Evolutionary conservation across 345 rosid species (phyloP), one percentile per base, ranked within the genome.

Genomic region (Arabis alpina): DNA sequence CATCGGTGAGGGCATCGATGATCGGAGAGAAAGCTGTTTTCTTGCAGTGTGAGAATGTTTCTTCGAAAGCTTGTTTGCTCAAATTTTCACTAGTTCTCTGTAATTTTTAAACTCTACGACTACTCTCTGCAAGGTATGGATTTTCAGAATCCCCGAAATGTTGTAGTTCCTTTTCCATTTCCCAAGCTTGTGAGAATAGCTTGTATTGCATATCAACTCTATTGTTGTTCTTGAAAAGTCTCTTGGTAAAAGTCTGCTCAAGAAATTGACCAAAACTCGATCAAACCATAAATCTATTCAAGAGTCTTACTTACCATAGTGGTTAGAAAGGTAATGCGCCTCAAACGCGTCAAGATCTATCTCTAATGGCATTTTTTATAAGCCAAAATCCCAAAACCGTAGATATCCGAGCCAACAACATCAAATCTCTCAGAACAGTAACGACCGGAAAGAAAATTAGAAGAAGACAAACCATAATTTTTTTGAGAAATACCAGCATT

Each of bases 141-240:
- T 76, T 64, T 87, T 89, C 19, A 92, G 7, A 25, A 89, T 65
- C 49, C 52, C 77, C 25, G 77, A 81, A 5, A 84, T 78, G 10
- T 23, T 78, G 10, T 23, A 37, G 14, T 57, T 67, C 54, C 54
- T 37, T 56, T 69, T 77, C 10, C 80, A 59, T 63, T 66, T 58
- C 23, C 23, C 23, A 19, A 19, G 23, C 23, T 19, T 19, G 23
- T 19, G 23, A 19, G 23, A 19, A 19, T 19, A 19, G 30, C 77
- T 68, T 59, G 78, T 47, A 51, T 63, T 77, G 82, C 87, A 89
- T 48, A 92, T 89, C 9, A 85, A 48, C 73, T 89, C 93, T 12
- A 92, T 92, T 25, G 87, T 81, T 24, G 56, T 83, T 76, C 86
- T 83, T 19, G 93, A 87, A 45, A 83, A 85, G 47, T 87, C 85